Conservation (phyloP, 441 rosid genomes). For the Isatis lusitanica region DNA sequence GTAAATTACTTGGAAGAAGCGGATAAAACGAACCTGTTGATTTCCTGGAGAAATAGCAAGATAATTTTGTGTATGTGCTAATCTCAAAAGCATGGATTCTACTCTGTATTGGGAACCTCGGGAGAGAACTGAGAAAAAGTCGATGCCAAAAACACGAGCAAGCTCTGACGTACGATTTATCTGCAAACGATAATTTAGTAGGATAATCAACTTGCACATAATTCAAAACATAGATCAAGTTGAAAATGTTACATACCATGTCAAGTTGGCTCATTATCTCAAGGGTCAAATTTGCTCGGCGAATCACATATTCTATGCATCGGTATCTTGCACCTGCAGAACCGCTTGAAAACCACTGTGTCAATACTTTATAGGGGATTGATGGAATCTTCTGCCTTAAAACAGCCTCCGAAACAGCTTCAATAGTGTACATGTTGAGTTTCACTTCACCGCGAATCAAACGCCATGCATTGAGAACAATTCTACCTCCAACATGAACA, state of each 20-base stretch:
- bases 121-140: slow-evolving; percentile 97
- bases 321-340: slow-evolving; percentile 78
- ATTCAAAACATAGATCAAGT: slow-evolving; percentile 11
- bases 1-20: neutral
- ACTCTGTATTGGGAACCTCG: slow-evolving; percentile 99
- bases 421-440: slow-evolving; percentile 82
- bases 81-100: slow-evolving; percentile 94
- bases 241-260: slow-evolving; percentile 56
- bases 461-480: slow-evolving; percentile 93
- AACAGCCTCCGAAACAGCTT: slow-evolving; percentile 87
- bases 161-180: slow-evolving; percentile 97
- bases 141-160: slow-evolving; percentile 97
- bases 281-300: slow-evolving; percentile 78
- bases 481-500: slow-evolving; percentile 93
- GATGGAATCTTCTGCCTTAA: slow-evolving; percentile 82
- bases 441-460: slow-evolving; percentile 88
- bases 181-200: slow-evolving; percentile 50
- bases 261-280: slow-evolving; percentile 88
- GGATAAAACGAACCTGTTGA: slow-evolving; percentile 61
- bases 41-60: slow-evolving; percentile 95
- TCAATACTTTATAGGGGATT: slow-evolving; percentile 63
- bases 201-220: slow-evolving; percentile 1
- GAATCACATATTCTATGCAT: slow-evolving; percentile 74
- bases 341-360: slow-evolving; percentile 86
- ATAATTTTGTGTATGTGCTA: slow-evolving; percentile 96